Evolutionary conservation across 371 early-diverging fungal genomes (phyloP).

Genomic region (Mortierella sp.): DNA sequence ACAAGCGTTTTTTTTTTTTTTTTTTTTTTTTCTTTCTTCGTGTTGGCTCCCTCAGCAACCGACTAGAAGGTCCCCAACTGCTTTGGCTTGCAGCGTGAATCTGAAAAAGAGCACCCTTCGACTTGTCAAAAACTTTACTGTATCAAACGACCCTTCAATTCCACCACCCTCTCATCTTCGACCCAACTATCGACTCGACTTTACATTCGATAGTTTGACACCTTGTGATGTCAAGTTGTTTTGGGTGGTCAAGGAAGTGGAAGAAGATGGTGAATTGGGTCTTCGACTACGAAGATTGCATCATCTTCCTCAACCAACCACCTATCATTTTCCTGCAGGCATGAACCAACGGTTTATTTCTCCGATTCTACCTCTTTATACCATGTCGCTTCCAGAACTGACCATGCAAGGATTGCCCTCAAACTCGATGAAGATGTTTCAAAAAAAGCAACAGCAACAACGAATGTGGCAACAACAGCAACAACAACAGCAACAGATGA

Average conservation of each 20-base stretch:
- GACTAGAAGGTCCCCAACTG: constrained; percentile 47
- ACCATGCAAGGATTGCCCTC: constrained; percentile 52
- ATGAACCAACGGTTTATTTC: constrained; percentile 49
- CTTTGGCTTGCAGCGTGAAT: constrained; percentile 44
- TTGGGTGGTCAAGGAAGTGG: constrained; percentile 49
- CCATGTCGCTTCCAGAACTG: constrained; percentile 47
- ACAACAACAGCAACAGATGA: neutral
- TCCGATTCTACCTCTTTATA: constrained; percentile 45
- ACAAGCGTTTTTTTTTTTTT: neutral
- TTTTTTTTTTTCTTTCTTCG: neutral
- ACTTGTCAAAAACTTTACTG: constrained; percentile 41
- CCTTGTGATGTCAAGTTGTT: constrained; percentile 48
- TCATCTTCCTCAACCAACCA: constrained; percentile 45
- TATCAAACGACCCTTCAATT: constrained; percentile 31
- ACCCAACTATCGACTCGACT: constrained; percentile 49
- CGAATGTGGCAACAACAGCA: constrained; percentile 17
- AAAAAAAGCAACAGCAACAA: constrained; percentile 29
- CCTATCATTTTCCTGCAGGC: constrained; percentile 50
- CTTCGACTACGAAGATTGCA: constrained; percentile 37
- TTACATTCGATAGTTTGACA: constrained; percentile 42
- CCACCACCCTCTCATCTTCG: constrained; percentile 29
- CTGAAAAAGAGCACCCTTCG: constrained; percentile 48
- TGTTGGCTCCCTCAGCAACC: constrained; percentile 39
- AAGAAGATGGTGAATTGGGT: constrained; percentile 41
- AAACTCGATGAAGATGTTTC: constrained; percentile 42